Evolutionary conservation across 2,329 filamentous ascomycete species (phyloP), one percentile per base, ranked within the genome.

Genomic region (Helminthosporium solani): DNA sequence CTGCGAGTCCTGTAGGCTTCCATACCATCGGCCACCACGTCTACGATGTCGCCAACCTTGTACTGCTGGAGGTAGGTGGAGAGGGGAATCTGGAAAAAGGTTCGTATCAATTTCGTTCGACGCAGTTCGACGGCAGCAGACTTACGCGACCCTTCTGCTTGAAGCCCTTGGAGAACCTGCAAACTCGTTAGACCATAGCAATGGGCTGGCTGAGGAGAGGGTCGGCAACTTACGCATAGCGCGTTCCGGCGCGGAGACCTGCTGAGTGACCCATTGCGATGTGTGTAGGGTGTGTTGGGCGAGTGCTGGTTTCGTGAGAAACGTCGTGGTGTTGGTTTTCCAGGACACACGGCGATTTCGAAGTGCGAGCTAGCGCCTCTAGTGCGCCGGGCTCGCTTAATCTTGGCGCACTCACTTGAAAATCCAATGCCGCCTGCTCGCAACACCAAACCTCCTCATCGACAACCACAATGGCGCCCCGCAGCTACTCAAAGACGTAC

Each of bases 401-500:
- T 21, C 35, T 20, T 33, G 30, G 11, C 11, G 25, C 21, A 16
- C 36, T 14, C 20, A 39, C 36, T 15, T n/a, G 9, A 31, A 31
- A 14, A 31, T 31, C 14, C 28, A 14, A 6, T n/a, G 6, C 12
- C 9, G n/a, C 12, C 7, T 28, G 27, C 18, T 39, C 21, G 36
- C 34, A 25, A 38, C 35, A n/a, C 16, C 33, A 16, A 42, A 48
- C 46, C 40, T 45, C 51, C 46, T 37, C 58, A 64, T 61, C 63
- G 60, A 62, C 63, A 64, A 67, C 67, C 59, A 72, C 57, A 61
- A 76, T 75, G 73, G 72, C 71, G 54, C 70, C 70, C 63, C 73
- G 85, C 75, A 87, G 86, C 70, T 96, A 96, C 83, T 95, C 88
- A 76, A 99, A 99, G 90, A 99, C 94, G 84, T 95, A 95, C 78